Conservation (phyloP, 495 filamentous ascomycete species). For the Aspergillus egyptiacus region DNA sequence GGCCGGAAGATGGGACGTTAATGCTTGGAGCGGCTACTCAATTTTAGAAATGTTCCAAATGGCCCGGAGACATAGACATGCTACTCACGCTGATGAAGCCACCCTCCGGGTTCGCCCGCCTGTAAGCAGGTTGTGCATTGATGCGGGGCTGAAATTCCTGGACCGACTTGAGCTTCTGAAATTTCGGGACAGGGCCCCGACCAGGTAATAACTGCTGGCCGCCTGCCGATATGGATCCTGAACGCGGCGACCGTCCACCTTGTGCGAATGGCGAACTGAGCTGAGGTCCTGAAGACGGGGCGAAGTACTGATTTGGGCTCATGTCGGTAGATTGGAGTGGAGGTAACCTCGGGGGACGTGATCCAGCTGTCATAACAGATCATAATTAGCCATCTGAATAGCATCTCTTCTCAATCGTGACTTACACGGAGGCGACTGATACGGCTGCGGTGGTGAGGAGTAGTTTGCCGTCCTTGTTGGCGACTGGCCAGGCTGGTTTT, state of each 20-base stretch:
- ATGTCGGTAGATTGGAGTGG: constrained; percentile 62
- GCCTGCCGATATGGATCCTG: constrained; percentile 34
- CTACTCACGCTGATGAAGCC: constrained; percentile 92
- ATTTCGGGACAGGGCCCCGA: constrained; percentile 78
- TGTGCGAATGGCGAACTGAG: constrained; percentile 65
- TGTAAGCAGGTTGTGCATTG: constrained; percentile 81
- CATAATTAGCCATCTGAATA: background rate
- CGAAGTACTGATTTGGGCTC: constrained; percentile 61
- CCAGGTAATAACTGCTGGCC: constrained; percentile 37
- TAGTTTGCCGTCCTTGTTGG: constrained; percentile 53
- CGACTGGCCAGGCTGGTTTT: constrained; percentile 47
- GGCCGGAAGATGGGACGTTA: constrained; percentile 87
- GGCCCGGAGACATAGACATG: background rate
- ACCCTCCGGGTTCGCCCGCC: constrained; percentile 92
- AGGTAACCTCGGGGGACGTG: constrained; percentile 49
- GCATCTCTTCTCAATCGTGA: background rate
- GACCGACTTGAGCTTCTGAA: constrained; percentile 66
- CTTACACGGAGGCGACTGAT: constrained; percentile 58
- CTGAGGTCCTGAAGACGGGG: constrained; percentile 60
- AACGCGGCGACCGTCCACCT: constrained; percentile 69
- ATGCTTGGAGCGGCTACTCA: constrained; percentile 81
- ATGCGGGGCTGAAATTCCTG: constrained; percentile 75
- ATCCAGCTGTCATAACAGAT: constrained; percentile 25
- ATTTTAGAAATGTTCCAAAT: constrained; percentile 10
- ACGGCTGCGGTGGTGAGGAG: constrained; percentile 57